A percentile compares a stretch with the other conserved stretches of the same genome.
These are phyloP conservation scores for Aegilops longissima DNA, from an alignment of 176 grass and related monocot species.

Conservation along the genomic window DNA sequence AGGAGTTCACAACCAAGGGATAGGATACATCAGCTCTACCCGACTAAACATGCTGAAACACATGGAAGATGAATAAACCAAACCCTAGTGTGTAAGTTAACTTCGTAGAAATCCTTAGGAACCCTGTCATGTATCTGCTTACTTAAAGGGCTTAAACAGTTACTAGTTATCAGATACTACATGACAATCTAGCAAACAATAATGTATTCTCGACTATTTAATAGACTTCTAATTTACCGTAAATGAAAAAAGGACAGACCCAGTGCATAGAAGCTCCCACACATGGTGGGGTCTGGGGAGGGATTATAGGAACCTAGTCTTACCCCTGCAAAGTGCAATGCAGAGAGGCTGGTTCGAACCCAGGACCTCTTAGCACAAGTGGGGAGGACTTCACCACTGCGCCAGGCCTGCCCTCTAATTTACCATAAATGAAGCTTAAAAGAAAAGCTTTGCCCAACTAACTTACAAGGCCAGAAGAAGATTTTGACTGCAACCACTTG, in stretches of 20 bases:
- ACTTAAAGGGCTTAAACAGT: neutral
- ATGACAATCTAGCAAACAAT: neutral
- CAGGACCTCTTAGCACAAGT: too few species aligned
- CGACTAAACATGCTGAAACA: neutral
- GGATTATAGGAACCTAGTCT: too few species aligned
- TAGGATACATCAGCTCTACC: neutral
- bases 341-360: too few species aligned
- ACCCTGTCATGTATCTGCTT: neutral
- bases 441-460: neutral
- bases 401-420: neutral
- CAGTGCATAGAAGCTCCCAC: too few species aligned
- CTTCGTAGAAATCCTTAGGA: neutral
- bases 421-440: slow-evolving; percentile 7
- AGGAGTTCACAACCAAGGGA: neutral
- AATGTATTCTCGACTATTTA: neutral
- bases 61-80: neutral
- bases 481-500: slow-evolving; percentile 95
- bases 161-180: neutral
- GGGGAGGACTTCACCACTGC: too few species aligned
- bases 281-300: too few species aligned
- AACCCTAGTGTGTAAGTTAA: neutral
- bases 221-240: neutral
- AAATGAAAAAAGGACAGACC: neutral
- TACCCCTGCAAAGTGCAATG: too few species aligned
- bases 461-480: slow-evolving; percentile 77